A percentile compares a stretch with the other conserved stretches of the same genome.
Evolutionary conservation across 108 stramenopile species (phyloP).

Genomic region (Asterionellopsis glacialis): DNA sequence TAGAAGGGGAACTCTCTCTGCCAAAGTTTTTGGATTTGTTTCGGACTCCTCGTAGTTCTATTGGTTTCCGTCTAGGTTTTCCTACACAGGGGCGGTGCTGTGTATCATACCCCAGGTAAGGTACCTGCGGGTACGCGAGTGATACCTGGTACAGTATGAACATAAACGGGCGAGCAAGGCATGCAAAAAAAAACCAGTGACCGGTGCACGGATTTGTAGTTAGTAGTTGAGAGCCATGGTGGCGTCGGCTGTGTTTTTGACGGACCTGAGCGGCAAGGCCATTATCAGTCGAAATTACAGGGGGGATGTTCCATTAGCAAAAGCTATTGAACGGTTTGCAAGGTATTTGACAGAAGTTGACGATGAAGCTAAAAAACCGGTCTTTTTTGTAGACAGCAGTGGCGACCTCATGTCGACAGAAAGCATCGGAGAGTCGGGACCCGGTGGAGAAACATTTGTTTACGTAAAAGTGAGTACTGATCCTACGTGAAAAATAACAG

Average conservation of each 20-base stretch:
- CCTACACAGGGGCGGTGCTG: too few species aligned
- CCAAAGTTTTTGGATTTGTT: too few species aligned
- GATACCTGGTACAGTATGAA: too few species aligned
- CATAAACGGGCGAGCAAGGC: too few species aligned
- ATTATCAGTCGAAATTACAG: constrained; percentile 98
- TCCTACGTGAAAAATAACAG: not conserved
- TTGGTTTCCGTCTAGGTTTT: too few species aligned
- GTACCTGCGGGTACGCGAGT: too few species aligned
- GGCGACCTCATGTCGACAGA: constrained; percentile 53
- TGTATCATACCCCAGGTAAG: too few species aligned
- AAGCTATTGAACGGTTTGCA: constrained; percentile 74
- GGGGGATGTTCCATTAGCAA: constrained; percentile 91
- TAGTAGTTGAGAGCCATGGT: constrained; percentile 50
- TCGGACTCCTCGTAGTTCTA: too few species aligned
- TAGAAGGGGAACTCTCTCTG: too few species aligned
- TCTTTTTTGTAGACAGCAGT: constrained; percentile 70
- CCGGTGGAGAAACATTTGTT: constrained; percentile 77
- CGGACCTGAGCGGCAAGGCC: constrained; percentile 89
- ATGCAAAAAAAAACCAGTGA: too few species aligned
- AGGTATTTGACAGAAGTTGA: constrained; percentile 73
- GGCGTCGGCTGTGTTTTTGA: constrained; percentile 86
- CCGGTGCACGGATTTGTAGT: too few species aligned
- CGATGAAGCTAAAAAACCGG: constrained; percentile 78
- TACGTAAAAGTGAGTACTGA: constrained; percentile 72
- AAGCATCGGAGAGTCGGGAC: constrained; percentile 52